These are phyloP conservation scores for Aristolochia fimbriata DNA, from an alignment of 164 flowering plant species.

Conservation along the genomic window DNA sequence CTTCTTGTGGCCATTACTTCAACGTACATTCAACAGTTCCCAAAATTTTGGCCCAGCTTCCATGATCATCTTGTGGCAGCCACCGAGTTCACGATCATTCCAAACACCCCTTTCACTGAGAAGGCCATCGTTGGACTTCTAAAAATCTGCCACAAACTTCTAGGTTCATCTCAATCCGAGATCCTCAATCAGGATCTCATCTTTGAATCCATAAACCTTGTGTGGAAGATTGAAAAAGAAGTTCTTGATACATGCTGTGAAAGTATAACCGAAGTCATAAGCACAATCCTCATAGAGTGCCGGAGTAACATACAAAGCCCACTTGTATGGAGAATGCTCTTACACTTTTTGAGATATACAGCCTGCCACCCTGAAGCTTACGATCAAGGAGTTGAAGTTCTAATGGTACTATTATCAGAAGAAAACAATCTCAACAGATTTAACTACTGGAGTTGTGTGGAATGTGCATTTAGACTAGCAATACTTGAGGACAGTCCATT, in stretches of 20 bases:
- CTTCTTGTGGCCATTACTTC: constrained; percentile 33
- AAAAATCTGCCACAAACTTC: constrained; percentile 45
- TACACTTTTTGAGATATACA: constrained; percentile 54
- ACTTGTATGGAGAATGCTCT: constrained; percentile 66
- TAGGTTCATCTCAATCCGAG: constrained; percentile 31
- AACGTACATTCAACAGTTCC: constrained; percentile 45
- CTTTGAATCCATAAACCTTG: constrained; percentile 69
- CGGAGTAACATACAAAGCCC: constrained; percentile 56
- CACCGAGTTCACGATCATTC: constrained; percentile 59
- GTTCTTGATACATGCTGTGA: constrained; percentile 65
- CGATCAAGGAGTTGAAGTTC: constrained; percentile 55
- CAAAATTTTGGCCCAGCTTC: constrained; percentile 62
- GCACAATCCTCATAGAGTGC: constrained; percentile 48
- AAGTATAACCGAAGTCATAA: constrained; percentile 31
- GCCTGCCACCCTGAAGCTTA: constrained; percentile 69
- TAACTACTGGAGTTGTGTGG: constrained; percentile 65
- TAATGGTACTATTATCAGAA: constrained; percentile 56
- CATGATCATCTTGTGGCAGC: constrained; percentile 56
- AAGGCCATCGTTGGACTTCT: constrained; percentile 55
- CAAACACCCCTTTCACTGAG: constrained; percentile 71
- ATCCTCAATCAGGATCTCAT: constrained; percentile 55
- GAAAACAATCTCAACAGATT: constrained; percentile 29
- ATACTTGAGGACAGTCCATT: constrained; percentile 60
- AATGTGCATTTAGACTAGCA: constrained; percentile 66
- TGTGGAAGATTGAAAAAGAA: constrained; percentile 84